These are phyloP conservation scores for Phytophthora capsici DNA, from an alignment of 352 stramenopile species.

Conservation along the genomic window DNA sequence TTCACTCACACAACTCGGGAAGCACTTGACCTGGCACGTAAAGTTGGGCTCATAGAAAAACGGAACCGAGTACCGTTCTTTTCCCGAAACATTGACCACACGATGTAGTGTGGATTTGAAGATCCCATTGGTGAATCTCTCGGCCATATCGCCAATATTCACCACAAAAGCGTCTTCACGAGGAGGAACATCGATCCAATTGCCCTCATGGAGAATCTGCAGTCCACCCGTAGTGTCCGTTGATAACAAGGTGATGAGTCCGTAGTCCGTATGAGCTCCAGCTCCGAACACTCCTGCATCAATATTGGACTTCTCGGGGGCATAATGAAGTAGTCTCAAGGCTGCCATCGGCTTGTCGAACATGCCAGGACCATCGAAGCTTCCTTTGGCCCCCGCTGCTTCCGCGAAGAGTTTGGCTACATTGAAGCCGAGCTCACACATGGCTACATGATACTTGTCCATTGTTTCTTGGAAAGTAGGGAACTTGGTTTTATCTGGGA, in stretches of 20 bases:
- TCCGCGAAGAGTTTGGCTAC: slow-evolving; percentile 68
- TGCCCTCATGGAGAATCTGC: slow-evolving; percentile 59
- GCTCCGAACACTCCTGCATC: slow-evolving; percentile 69
- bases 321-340: slow-evolving; percentile 82
- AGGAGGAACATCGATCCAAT: slow-evolving; percentile 72
- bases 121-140: slow-evolving; percentile 75
- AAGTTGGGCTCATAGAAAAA: slow-evolving; percentile 86
- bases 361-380: slow-evolving; percentile 57
- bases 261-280: slow-evolving; percentile 82
- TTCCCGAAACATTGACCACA: slow-evolving; percentile 63
- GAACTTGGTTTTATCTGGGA: slow-evolving; percentile 49
- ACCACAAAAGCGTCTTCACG: slow-evolving; percentile 65
- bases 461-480: slow-evolving; percentile 59
- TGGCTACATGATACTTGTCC: slow-evolving; percentile 56
- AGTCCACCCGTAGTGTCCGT: slow-evolving; percentile 64
- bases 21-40: slow-evolving; percentile 65
- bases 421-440: slow-evolving; percentile 55
- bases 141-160: slow-evolving; percentile 79
- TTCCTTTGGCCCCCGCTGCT: slow-evolving; percentile 52
- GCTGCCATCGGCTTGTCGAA: slow-evolving; percentile 86
- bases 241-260: slow-evolving; percentile 70
- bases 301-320: slow-evolving; percentile 66
- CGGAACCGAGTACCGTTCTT: slow-evolving; percentile 77
- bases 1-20: slow-evolving; percentile 60
- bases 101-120: slow-evolving; percentile 75